A percentile compares a stretch with the other conserved stretches of the same genome.
Evolutionary conservation across 2,329 filamentous ascomycete species (phyloP).

Genomic region (Raffaelea deltoideospora): DNA sequence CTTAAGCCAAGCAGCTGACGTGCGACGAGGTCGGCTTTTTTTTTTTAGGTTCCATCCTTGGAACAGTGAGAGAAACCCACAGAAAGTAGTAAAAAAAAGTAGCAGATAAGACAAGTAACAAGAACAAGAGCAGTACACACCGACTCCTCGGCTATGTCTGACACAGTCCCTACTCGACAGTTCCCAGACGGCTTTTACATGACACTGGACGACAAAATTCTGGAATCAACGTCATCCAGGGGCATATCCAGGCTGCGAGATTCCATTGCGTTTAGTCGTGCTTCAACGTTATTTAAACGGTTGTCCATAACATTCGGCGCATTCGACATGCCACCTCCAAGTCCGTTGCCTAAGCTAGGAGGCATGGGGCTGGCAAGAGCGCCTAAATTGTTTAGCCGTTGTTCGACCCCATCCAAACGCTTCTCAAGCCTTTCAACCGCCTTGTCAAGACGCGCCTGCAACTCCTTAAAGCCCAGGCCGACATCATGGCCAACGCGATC

Average conservation of each 20-base stretch:
- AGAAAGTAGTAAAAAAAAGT: too few relatives aligned
- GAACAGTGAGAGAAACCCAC: too few relatives aligned
- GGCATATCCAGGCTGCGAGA: conserved; percentile 19
- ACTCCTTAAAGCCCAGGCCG: conserved; percentile 32
- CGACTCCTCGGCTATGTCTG: too few relatives aligned
- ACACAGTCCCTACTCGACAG: too few relatives aligned
- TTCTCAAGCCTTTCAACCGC: conserved; percentile 35
- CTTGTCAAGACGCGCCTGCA: conserved; percentile 34
- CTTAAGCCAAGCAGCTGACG: too few relatives aligned
- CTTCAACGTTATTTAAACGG: conserved; percentile 20
- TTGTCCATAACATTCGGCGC: conserved; percentile 11
- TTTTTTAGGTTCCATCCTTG: too few relatives aligned
- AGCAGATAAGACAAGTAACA: too few relatives aligned
- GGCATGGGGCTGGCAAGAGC: conserved; percentile 4
- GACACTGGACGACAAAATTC: conserved; percentile 18
- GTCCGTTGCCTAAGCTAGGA: conserved; percentile 13
- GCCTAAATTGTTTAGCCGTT: conserved; percentile 10
- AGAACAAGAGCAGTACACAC: too few relatives aligned
- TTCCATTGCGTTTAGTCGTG: conserved; percentile 22
- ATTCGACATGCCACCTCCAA: conserved; percentile 14
- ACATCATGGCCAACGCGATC: conserved; percentile 44
- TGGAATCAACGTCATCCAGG: conserved; percentile 24
- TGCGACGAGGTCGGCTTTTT: too few relatives aligned
- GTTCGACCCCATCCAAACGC: conserved; percentile 38
- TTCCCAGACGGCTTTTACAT: too few relatives aligned